Conservation (phyloP, 2,329 filamentous ascomycete genomes). For the Macrophomina pseudophaseolina region DNA sequence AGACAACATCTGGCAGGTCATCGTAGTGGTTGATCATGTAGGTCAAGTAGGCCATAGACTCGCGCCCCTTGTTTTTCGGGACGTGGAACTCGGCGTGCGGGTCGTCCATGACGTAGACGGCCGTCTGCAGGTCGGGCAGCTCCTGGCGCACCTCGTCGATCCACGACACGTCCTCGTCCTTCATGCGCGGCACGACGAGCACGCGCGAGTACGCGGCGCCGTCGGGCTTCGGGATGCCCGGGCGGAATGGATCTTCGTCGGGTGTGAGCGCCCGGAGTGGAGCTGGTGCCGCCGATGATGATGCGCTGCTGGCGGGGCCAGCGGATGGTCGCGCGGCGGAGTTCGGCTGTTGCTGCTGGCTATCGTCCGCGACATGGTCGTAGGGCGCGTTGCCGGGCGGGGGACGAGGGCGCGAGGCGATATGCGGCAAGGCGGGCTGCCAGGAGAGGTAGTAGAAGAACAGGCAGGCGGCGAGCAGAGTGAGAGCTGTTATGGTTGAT, state of each 20-base stretch:
- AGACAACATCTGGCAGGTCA: slow-evolving; percentile 60
- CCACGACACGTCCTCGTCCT: slow-evolving; percentile 45
- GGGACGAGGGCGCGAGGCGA: slow-evolving; percentile 13
- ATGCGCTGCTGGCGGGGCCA: slow-evolving; percentile 7
- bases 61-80: slow-evolving; percentile 65
- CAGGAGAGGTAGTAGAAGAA: slow-evolving; percentile 20
- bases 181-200: slow-evolving; percentile 44
- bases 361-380: background rate
- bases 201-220: slow-evolving; percentile 46
- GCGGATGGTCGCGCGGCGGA: background rate
- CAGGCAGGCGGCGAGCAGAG: slow-evolving; percentile 14
- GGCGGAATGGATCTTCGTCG: slow-evolving; percentile 25
- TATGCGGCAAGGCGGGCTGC: slow-evolving; percentile 1
- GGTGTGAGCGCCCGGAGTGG: slow-evolving; percentile 16
- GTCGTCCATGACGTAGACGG: slow-evolving; percentile 61
- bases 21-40: slow-evolving; percentile 69
- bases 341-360: background rate
- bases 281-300: background rate
- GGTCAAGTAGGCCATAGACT: slow-evolving; percentile 66
- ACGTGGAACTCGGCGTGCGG: slow-evolving; percentile 54
- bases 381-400: background rate
- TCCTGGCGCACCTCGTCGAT: slow-evolving; percentile 36
- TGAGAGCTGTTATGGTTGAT: slow-evolving; percentile 19
- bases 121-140: slow-evolving; percentile 42
- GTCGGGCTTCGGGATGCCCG: slow-evolving; percentile 35